Conservation (phyloP, 139 green algal species). For the Desmodesmus armatus region DNA sequence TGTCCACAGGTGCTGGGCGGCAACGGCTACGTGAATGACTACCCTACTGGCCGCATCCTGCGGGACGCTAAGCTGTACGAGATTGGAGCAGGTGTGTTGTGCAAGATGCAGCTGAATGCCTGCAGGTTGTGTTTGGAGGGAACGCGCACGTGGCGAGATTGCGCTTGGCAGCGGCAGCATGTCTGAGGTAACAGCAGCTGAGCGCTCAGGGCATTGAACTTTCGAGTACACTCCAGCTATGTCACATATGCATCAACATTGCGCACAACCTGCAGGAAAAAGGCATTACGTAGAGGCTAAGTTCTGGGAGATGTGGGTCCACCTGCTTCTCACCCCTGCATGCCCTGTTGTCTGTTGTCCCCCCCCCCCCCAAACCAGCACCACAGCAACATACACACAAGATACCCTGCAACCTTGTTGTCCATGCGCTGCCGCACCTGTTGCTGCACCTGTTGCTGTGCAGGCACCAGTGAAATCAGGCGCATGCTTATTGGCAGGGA, state of each 20-base stretch:
- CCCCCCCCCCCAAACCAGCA: no score
- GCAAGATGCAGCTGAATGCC: background rate
- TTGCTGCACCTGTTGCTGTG: no score
- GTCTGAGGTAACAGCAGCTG: background rate
- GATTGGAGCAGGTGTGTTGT: no score
- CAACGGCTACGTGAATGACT: conserved; percentile 97
- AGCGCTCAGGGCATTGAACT: no score
- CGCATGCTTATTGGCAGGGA: conserved; percentile 91
- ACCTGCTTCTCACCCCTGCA: no score
- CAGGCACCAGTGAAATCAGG: conserved; percentile 82
- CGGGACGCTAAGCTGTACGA: conserved; percentile 98
- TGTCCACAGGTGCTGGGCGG: conserved; percentile 85
- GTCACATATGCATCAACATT: no score
- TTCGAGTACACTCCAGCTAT: no score
- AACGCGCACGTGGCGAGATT: background rate
- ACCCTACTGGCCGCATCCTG: conserved; percentile 88
- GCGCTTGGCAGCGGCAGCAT: background rate
- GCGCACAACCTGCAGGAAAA: no score
- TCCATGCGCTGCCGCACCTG: no score
- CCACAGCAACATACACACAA: no score
- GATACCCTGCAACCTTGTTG: background rate
- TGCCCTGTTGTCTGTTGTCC: background rate
- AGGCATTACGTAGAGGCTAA: no score
- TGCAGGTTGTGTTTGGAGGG: background rate
- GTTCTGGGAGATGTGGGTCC: no score